Evolutionary conservation across 495 filamentous ascomycete species (phyloP), one percentile per base, ranked within the genome.

Genomic region (Trichoderma orchidacearum): DNA sequence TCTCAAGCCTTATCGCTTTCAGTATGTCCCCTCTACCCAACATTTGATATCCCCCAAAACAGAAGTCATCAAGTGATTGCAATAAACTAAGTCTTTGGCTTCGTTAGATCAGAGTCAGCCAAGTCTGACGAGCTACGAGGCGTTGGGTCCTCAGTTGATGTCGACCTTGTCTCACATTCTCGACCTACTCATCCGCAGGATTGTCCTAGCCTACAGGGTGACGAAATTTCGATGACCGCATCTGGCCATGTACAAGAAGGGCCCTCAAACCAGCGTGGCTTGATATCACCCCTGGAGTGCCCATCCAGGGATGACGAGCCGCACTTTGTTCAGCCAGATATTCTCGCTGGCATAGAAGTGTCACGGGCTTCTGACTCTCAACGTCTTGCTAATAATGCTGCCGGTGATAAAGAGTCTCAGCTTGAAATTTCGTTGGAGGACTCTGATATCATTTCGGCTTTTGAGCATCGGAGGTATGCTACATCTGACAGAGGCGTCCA

Each of bases 121-220:
- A 34, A 30, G 28, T 6, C 17, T 34, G 13, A 59, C 59, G 27
- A 36, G 31, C 32, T 61, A 54, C 27, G 48, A 61, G 25, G 55
- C 61, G 41, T 55, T 61, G 38, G 51, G 51, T 36, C 60, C 60
- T 58, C 21, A 13, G 41, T 48, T 11, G 41, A 18, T 48, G n/a
- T n/a, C n/a, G 41, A 48, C 13, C 18, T 48, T 48, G 41, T 25
- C 15, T 23, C 41, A 3, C 18, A 17, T 18, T n/a, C 41, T 11
- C 41, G 41, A 27, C 41, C 41, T 1, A 17, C 41, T 3, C 41
- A 48, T 7, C 18, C 27, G 21, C 41, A 48, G 27, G 41, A 48
- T 48, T 48, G 18, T 1, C 41, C 41, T 48, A 23, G 27, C 9
- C 13, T 48, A 23, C 41, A 23, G 17, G 21, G 41, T 48, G 18